Evolutionary conservation across 345 rosid genomes (phyloP).

Genomic region (Excoecaria cochinchinensis): DNA sequence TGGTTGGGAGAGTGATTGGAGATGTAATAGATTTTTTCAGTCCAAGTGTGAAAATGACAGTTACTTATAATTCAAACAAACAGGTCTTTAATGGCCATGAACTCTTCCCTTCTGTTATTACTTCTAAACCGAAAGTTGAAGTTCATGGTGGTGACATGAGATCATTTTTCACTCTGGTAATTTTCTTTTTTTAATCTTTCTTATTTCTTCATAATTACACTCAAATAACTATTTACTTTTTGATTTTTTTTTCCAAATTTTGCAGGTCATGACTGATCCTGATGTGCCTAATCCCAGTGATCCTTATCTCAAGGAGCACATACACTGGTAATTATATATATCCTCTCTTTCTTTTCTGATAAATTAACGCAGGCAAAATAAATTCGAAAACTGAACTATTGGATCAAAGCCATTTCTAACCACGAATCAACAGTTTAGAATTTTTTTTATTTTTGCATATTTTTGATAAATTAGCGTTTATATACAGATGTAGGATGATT

Average conservation of each 20-base stretch:
- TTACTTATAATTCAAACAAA: constrained; percentile 62
- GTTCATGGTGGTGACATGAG: constrained; percentile 89
- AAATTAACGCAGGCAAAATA: too few species aligned
- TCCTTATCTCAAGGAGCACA: constrained; percentile 88
- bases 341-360: too few species aligned
- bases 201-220: background rate
- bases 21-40: constrained; percentile 72
- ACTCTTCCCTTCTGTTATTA: constrained; percentile 69
- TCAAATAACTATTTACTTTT: background rate
- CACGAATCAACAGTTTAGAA: too few species aligned
- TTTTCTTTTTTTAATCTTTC: background rate
- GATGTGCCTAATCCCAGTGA: constrained; percentile 99
- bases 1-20: constrained; percentile 83
- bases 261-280: constrained; percentile 96
- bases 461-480: too few species aligned
- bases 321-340: constrained; percentile 66
- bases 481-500: too few species aligned
- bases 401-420: too few species aligned
- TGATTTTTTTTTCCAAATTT: background rate
- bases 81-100: constrained; percentile 92
- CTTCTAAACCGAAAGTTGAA: constrained; percentile 76
- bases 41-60: constrained; percentile 61
- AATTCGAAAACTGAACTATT: too few species aligned
- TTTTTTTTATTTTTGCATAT: too few species aligned
- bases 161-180: constrained; percentile 95